Evolutionary conservation across 345 rosid genomes (phyloP).

Genomic region (Stellera chamaejasme): DNA sequence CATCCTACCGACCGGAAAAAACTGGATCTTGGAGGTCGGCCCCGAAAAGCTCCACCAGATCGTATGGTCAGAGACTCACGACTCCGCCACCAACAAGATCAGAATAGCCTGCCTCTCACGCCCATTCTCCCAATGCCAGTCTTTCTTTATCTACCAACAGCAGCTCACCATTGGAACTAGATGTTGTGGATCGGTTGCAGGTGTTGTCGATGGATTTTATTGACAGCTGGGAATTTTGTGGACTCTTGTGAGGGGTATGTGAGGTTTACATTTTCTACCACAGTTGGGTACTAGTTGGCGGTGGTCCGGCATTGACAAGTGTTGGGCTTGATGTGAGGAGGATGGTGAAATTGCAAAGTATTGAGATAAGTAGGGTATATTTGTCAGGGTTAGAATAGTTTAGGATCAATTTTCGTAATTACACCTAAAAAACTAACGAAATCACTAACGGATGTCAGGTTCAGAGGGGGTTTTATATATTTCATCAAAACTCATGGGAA

Average conservation of each 20-base stretch:
- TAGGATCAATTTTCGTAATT: no score
- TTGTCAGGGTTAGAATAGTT: no score
- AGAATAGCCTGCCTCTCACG: conserved; percentile 58
- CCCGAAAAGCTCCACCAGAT: conserved; percentile 63
- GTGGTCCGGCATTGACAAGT: no score
- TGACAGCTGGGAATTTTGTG: conserved; percentile 72
- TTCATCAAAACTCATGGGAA: no score
- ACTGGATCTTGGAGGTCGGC: conserved; percentile 61
- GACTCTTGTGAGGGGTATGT: conserved; percentile 90
- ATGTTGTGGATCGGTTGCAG: conserved; percentile 57
- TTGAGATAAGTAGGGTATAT: no score
- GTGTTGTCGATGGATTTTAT: conserved; percentile 83
- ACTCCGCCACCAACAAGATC: conserved; percentile 85
- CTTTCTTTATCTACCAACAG: conserved; percentile 54
- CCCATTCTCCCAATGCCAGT: conserved; percentile 87
- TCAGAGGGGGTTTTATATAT: no score
- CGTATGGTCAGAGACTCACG: conserved; percentile 97
- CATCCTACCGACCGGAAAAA: conserved; percentile 51
- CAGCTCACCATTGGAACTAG: conserved; percentile 70
- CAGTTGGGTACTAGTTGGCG: no score
- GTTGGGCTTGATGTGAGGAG: no score
- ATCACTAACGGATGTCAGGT: no score
- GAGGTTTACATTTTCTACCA: no score
- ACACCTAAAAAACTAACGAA: no score
- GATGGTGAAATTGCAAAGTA: no score